Base-by-base conservation (phyloP, 306 rosid species). In the Datisca glomerata region DNA sequence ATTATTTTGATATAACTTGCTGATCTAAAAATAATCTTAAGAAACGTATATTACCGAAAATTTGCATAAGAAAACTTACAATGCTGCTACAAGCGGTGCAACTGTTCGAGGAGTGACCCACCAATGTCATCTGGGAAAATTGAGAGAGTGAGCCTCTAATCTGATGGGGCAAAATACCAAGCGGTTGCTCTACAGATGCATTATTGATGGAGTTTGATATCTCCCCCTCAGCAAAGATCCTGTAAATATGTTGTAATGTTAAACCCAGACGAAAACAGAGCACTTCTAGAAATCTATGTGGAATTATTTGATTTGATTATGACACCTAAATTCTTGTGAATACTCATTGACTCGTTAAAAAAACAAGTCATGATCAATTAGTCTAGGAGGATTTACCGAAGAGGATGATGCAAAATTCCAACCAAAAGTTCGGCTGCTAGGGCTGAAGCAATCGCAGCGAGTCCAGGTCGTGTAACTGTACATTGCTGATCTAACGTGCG, bases 401-500 rank as follows among this genome's bases (percentile, higher is more conserved):
- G 62, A 55, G 91, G 97, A 49, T 89, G 93, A 72, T 89, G 97
- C 41, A 89, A 67, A 57, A 89, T 75, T 37, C 86, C 80, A 10
- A 89, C 72, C 44, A 89, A 52, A 71, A 89, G 94, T 69, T 89
- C 97, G 63, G 72, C 97, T 3, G 95, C 91, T 45, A 83, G 87
- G 29, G 97, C 78, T 6, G 97, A 83, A 50, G 97, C 93, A 68
- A 83, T 77, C 15, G 93, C 91, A 70, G 97, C 93, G 40, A 89
- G 93, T 46, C 95, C 97, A 1, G 97, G 97, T 15, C 95, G 86
- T 21, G 97, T 83, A 47, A 83, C 95, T 8, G 97, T 89, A 70
- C 97, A 89, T 59, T 89, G 97, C 78, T 89, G 97, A 60, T 89
- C 97, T 77, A 89, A 75, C 15, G 93, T 80, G 51, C 95, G 94